phyloP scores from a whole-genome alignment of 768 basidiomycete genomes.

The Termitomyces sp. region DNA sequence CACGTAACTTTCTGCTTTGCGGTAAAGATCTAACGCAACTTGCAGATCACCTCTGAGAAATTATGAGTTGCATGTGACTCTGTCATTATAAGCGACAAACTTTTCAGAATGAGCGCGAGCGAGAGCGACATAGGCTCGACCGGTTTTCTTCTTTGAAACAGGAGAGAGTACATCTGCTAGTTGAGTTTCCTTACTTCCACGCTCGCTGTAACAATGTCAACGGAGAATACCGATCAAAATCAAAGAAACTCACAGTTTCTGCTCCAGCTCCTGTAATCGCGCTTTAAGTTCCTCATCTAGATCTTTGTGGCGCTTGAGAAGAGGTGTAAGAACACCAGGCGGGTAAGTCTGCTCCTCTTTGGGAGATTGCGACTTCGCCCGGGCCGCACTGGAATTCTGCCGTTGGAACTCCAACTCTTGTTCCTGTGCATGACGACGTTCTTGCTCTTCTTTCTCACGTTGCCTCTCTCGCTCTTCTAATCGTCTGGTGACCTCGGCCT shows the following conservation, averaged over 20 bases:
- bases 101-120: slow-evolving; percentile 79
- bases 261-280: slow-evolving; percentile 65
- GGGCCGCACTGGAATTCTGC: slow-evolving; percentile 13
- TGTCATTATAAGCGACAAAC: slow-evolving; percentile 30
- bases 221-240: background rate
- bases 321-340: slow-evolving; percentile 51
- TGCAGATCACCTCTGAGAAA: slow-evolving; percentile 66
- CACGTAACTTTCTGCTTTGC: slow-evolving; percentile 76
- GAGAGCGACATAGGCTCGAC: slow-evolving; percentile 77
- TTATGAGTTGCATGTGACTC: background rate
- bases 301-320: slow-evolving; percentile 61
- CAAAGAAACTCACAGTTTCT: slow-evolving; percentile 56
- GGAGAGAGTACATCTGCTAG: slow-evolving; percentile 64
- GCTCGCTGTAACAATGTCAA: slow-evolving; percentile 37
- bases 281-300: slow-evolving; percentile 62
- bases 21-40: slow-evolving; percentile 75
- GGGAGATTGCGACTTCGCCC: slow-evolving; percentile 27
- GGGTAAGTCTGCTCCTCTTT: slow-evolving; percentile 34
- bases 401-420: slow-evolving; percentile 21
- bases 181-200: slow-evolving; percentile 53
- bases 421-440: slow-evolving; percentile 28
- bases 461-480: slow-evolving; percentile 45
- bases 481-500: slow-evolving; percentile 66
- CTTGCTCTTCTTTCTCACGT: slow-evolving; percentile 31
- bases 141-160: slow-evolving; percentile 74